Base-by-base conservation (phyloP, 164 flowering plant genomes). In the Cinnamomum micranthum region DNA sequence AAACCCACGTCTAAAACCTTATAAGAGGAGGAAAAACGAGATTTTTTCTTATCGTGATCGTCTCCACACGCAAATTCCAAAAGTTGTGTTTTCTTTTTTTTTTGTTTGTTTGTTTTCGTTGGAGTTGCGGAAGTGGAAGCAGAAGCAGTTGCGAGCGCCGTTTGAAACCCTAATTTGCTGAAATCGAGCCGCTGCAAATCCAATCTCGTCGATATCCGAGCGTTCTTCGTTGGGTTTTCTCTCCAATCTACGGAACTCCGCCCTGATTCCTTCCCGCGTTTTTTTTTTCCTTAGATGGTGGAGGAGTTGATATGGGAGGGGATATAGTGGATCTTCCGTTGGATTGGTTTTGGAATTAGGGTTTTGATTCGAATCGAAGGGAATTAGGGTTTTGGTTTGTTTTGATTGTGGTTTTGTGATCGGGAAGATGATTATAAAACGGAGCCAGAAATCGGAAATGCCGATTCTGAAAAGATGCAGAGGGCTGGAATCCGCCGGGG, bases 401-500 rank as follows among this genome's bases (percentile, higher is more conserved):
- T n/a, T n/a, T n/a, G n/a, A n/a, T 28, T 28, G 4, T 63, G 27
- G 27, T 9, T 3, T 66, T 68, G 0, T 73, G 12, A 12, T 55
- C n/a, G 60, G n/a, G 19, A 60, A 55, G 82, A 87, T 90, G 90
- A 87, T 87, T 3, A 77, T 87, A 31, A 84, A 86, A 69, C 83
- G 85, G 71, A 67, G 81, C 17, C 59, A 70, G 80, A 86, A 80
- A 76, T 24, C 83, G 60, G 84, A 81, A 82, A 85, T 84, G 88
- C 87, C 82, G 82, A 78, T 68, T 70, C 69, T 88, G 73, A 84
- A 86, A 73, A 79, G 87, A 41, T 81, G 90, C 74, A 87, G 82
- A 77, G 77, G 4, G n/a, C 60, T 15, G 13, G 60, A 55, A 55
- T 75, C 1, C 47, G 47, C 47, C 11, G 47, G 47, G 10, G 86